Conservation (phyloP, 345 rosid genomes). For the Hypericum androsaemum region DNA sequence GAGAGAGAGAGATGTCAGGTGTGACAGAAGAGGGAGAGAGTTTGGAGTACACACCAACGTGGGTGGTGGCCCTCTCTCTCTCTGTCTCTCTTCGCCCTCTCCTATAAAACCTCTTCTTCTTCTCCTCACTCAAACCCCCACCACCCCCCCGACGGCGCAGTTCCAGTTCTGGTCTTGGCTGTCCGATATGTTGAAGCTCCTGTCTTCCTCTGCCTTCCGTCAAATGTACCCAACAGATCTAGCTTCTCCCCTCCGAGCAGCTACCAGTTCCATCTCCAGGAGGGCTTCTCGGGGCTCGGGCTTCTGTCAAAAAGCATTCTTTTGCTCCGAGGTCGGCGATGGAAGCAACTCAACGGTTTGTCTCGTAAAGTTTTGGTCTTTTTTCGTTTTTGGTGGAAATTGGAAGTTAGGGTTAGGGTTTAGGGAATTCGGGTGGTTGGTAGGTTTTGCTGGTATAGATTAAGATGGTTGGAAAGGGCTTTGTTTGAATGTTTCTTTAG, state of each 20-base stretch:
- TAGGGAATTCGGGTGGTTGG: too few relatives aligned
- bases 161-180: neutral
- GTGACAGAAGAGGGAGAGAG: slow-evolving; percentile 15
- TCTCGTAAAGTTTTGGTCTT: neutral
- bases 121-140: neutral
- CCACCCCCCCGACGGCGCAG: neutral
- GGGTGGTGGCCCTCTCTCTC: slow-evolving; percentile 23
- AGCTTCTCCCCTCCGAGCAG: slow-evolving; percentile 17
- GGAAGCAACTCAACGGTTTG: slow-evolving; percentile 48
- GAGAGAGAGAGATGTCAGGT: slow-evolving; percentile 16
- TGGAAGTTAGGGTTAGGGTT: neutral
- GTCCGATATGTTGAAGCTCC: slow-evolving; percentile 20
- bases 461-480: neutral
- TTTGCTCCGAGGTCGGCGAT: slow-evolving; percentile 52
- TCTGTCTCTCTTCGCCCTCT: slow-evolving; percentile 14
- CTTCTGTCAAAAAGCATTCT: slow-evolving; percentile 40
- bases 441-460: neutral
- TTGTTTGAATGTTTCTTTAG: neutral
- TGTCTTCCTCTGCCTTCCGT: slow-evolving; percentile 16
- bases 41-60: slow-evolving; percentile 22
- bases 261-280: slow-evolving; percentile 8
- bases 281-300: slow-evolving; percentile 10
- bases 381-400: neutral
- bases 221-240: slow-evolving; percentile 14
- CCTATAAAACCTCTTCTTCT: neutral